These are phyloP conservation scores for Arachnopeziza araneosa DNA, from an alignment of 2,329 filamentous ascomycete genomes.

Conservation along the genomic window DNA sequence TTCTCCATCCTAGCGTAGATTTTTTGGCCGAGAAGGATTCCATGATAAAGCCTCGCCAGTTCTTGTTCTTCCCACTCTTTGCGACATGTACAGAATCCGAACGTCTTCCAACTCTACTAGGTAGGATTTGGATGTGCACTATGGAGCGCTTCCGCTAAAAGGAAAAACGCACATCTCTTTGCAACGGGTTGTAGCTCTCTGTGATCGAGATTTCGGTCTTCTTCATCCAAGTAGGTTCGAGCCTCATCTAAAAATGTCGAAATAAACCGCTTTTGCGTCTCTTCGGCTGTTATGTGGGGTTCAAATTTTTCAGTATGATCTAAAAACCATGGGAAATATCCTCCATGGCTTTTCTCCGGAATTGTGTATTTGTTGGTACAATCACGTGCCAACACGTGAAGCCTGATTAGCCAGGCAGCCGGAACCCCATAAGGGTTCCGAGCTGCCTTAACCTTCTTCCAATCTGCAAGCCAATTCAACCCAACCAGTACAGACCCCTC, in stretches of 20 bases:
- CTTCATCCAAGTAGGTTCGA: background rate
- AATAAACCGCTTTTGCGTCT: slow-evolving; percentile 9
- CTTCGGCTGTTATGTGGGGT: slow-evolving; percentile 4
- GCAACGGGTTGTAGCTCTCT: slow-evolving; percentile 2
- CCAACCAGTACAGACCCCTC: too few relatives aligned
- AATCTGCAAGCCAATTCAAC: too few relatives aligned
- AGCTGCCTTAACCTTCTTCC: too few relatives aligned
- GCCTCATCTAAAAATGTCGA: background rate
- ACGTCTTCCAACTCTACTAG: background rate
- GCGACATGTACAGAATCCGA: background rate
- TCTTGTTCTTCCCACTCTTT: background rate
- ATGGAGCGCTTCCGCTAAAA: background rate
- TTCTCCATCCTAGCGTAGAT: background rate
- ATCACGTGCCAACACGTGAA: too few relatives aligned
- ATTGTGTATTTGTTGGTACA: slow-evolving; percentile 18
- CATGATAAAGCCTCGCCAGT: background rate
- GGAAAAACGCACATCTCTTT: background rate
- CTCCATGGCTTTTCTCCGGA: slow-evolving; percentile 18
- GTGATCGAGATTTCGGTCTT: background rate
- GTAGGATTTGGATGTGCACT: background rate
- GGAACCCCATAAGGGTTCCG: too few relatives aligned
- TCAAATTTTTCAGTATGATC: slow-evolving; percentile 22
- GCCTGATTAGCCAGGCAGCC: too few relatives aligned
- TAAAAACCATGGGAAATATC: slow-evolving; percentile 28
- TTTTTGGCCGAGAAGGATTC: background rate